Percentiles rank a stretch among this genome's conserved stretches.
These are phyloP conservation scores for Zygosaccharomyces bailii DNA, from an alignment of 805 yeast genomes.

Conservation along the genomic window DNA sequence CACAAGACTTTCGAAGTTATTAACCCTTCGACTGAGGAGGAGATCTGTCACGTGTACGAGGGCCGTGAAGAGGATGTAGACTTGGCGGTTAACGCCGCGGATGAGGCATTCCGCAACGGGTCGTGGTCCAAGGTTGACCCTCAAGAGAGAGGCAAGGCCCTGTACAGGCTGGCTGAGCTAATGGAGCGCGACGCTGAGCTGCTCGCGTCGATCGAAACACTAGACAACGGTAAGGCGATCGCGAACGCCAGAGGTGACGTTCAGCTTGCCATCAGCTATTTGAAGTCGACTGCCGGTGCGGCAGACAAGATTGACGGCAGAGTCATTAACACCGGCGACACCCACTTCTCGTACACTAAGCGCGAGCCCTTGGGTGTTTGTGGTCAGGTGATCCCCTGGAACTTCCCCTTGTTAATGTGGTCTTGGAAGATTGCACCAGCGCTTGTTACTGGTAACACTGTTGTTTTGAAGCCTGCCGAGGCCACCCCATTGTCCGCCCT, in stretches of 20 bases:
- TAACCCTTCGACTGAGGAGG: constrained; percentile 73
- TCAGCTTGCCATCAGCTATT: constrained; percentile 59
- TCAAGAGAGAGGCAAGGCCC: constrained; percentile 55
- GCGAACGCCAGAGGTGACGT: constrained; percentile 72
- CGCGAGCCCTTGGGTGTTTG: constrained; percentile 94
- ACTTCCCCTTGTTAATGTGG: constrained; percentile 91
- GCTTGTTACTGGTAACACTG: constrained; percentile 82
- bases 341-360: constrained; percentile 73
- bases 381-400: constrained; percentile 97
- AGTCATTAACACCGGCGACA: constrained; percentile 66
- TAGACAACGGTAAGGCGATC: constrained; percentile 87
- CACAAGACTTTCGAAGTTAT: constrained; percentile 59
- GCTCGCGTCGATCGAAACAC: constrained; percentile 75
- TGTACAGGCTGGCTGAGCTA: constrained; percentile 72
- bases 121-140: constrained; percentile 79
- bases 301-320: constrained; percentile 84
- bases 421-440: constrained; percentile 96
- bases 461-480: constrained; percentile 88
- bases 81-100: constrained; percentile 81
- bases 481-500: constrained; percentile 88
- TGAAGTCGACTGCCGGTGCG: constrained; percentile 87
- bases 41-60: constrained; percentile 64
- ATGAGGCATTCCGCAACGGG: constrained; percentile 66
- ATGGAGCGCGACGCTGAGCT: constrained; percentile 68
- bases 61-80: constrained; percentile 80